These are phyloP conservation scores for Linum lewisii DNA, from an alignment of 345 rosid genomes.

Conservation along the genomic window DNA sequence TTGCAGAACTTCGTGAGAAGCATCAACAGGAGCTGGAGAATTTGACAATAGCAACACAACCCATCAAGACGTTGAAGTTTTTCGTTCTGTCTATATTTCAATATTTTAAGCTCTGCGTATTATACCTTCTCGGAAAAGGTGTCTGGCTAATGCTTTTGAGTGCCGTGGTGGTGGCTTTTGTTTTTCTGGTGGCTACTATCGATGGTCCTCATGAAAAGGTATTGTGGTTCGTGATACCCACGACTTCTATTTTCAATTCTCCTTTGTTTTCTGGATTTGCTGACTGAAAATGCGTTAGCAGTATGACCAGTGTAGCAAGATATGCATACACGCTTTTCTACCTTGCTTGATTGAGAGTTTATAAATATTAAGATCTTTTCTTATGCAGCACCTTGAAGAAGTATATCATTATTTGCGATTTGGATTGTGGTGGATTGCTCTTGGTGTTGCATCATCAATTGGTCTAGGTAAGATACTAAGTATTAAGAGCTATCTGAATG, in stretches of 20 bases:
- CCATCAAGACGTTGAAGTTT: slow-evolving; percentile 60
- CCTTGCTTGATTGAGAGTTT: background rate
- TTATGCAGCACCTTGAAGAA: slow-evolving; percentile 76
- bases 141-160: slow-evolving; percentile 59
- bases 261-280: background rate
- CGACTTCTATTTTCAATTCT: background rate
- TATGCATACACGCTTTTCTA: background rate
- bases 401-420: slow-evolving; percentile 46
- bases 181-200: slow-evolving; percentile 51
- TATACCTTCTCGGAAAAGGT: slow-evolving; percentile 58
- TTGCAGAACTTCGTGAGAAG: slow-evolving; percentile 49
- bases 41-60: slow-evolving; percentile 56
- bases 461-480: slow-evolving; percentile 72
- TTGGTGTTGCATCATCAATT: slow-evolving; percentile 98
- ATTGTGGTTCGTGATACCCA: background rate
- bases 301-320: no score
- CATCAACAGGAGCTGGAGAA: slow-evolving; percentile 66
- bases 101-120: slow-evolving; percentile 36
- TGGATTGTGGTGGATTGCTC: slow-evolving; percentile 92
- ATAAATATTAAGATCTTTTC: background rate
- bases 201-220: slow-evolving; percentile 95
- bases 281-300: background rate
- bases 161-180: slow-evolving; percentile 25
- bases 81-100: slow-evolving; percentile 52
- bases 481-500: background rate